phyloP scores from a whole-genome alignment of 805 yeast genomes.

The Dipodascopsis uninucleata region DNA sequence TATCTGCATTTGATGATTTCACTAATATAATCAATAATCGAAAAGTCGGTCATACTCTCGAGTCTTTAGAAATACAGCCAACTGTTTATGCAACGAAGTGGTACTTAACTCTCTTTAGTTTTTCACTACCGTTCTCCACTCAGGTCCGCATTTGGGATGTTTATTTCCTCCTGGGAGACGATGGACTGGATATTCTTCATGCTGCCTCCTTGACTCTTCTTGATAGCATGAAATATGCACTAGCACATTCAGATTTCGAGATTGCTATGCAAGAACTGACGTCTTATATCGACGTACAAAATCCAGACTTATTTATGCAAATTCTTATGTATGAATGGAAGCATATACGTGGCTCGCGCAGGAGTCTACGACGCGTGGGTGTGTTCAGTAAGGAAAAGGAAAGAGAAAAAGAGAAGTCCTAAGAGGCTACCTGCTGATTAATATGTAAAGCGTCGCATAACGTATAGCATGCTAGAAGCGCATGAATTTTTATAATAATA shows the following conservation, averaged over 20 bases:
- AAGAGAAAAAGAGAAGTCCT: no score
- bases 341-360: no score
- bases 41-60: conserved; percentile 10
- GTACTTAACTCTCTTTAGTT: conserved; percentile 27
- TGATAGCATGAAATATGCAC: conserved; percentile 6
- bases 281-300: conserved; percentile 5
- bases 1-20: conserved; percentile 18
- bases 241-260: conserved; percentile 16
- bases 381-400: no score
- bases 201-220: conserved; percentile 25
- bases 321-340: conserved; percentile 15
- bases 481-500: no score
- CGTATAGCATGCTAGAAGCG: no score
- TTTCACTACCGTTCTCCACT: conserved; percentile 23
- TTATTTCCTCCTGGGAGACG: conserved; percentile 18
- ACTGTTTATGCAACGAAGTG: conserved; percentile 27
- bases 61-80: conserved; percentile 19
- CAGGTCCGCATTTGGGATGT: conserved; percentile 29
- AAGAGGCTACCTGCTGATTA: no score
- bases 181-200: conserved; percentile 12
- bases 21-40: conserved; percentile 1
- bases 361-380: no score
- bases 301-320: conserved; percentile 21
- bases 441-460: no score
- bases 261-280: conserved; percentile 15